Percentiles rank a stretch among this genome's conserved stretches.
phyloP scores from a whole-genome alignment of 2,329 filamentous ascomycete genomes.

The Dactylonectria macrodidyma region DNA sequence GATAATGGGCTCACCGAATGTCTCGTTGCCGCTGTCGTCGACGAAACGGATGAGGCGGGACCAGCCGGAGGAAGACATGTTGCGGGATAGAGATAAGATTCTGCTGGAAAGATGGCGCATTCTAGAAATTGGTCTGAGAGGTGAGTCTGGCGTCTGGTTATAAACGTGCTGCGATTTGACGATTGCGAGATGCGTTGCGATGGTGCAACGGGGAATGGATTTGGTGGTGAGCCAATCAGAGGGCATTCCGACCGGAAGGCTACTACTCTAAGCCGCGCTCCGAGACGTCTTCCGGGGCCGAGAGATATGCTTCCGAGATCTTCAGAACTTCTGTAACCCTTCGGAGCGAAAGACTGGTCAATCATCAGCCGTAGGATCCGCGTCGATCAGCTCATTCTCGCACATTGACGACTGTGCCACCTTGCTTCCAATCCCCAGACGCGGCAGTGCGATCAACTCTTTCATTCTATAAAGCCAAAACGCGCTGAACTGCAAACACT shows the following conservation, averaged over 20 bases:
- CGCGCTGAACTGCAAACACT: background rate
- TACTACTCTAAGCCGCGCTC: background rate
- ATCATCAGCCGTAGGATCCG: background rate
- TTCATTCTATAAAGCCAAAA: background rate
- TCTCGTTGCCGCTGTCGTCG: conserved; percentile 51
- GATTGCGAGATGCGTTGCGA: conserved; percentile 9
- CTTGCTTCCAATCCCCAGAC: background rate
- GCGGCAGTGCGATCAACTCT: background rate
- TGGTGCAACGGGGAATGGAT: background rate
- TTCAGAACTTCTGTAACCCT: background rate
- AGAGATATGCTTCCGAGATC: background rate
- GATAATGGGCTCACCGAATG: conserved; percentile 53
- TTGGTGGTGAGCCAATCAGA: conserved; percentile 34
- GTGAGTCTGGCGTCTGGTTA: conserved; percentile 11
- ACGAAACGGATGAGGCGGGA: conserved; percentile 54
- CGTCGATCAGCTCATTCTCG: background rate
- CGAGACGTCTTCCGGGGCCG: conserved; percentile 9
- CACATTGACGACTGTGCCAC: background rate
- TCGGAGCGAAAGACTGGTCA: background rate
- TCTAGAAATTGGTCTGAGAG: background rate
- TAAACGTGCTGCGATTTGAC: conserved; percentile 1
- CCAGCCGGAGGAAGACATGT: conserved; percentile 48
- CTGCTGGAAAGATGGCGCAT: conserved; percentile 27
- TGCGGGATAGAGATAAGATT: conserved; percentile 24
- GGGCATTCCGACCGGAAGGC: conserved; percentile 41